These are phyloP conservation scores for Amylostereum areolatum DNA, from an alignment of 1,284 basidiomycete genomes.

Conservation along the genomic window DNA sequence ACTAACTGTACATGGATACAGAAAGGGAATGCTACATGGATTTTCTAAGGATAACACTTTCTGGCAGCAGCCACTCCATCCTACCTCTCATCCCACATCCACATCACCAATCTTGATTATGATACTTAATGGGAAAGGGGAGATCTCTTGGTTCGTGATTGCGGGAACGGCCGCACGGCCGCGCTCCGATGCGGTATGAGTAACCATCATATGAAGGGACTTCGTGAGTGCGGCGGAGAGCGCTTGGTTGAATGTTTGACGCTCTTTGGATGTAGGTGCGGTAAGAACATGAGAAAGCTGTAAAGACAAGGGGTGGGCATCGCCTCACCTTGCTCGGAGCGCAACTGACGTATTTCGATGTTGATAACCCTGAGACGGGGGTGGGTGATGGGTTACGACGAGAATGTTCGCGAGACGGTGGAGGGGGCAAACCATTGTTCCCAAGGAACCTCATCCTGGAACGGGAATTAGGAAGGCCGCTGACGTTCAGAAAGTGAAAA, in stretches of 20 bases:
- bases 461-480: background rate
- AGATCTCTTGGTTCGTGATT: constrained; percentile 66
- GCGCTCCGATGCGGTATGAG: constrained; percentile 67
- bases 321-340: constrained; percentile 49
- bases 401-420: too few species aligned
- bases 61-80: too few species aligned
- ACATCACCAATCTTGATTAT: constrained; percentile 55
- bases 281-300: background rate
- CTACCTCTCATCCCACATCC: constrained; percentile 55
- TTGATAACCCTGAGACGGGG: constrained; percentile 76
- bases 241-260: constrained; percentile 49
- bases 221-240: constrained; percentile 56
- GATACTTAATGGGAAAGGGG: constrained; percentile 70
- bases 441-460: constrained; percentile 69
- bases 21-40: too few species aligned
- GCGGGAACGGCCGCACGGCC: constrained; percentile 67
- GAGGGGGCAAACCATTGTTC: constrained; percentile 58
- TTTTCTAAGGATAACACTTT: too few species aligned
- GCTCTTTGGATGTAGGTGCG: too few species aligned
- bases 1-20: too few species aligned
- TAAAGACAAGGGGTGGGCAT: background rate
- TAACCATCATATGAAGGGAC: constrained; percentile 61
- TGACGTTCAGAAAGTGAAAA: constrained; percentile 1
- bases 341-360: constrained; percentile 65
- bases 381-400: background rate